Evolutionary conservation across 2,329 filamentous ascomycete species (phyloP), one percentile per base, ranked within the genome.

Genomic region (Clonostachys rhizophaga): DNA sequence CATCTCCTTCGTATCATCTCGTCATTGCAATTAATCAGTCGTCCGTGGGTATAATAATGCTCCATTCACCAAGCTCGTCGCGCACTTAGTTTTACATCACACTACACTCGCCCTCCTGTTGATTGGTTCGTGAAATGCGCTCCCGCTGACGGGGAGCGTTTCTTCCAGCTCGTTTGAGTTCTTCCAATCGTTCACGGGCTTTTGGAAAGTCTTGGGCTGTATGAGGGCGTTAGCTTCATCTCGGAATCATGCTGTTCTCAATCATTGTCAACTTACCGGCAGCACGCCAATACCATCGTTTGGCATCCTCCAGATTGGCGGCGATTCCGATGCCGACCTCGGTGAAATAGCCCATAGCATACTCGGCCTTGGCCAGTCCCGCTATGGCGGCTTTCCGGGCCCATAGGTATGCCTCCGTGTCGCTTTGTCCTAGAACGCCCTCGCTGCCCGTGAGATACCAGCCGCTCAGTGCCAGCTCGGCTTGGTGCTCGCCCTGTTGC

Each of bases 351-450:
- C 94, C 94, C 65, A 99, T 96, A 0, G 92, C 94, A 68, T 96
- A 97, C 70, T 97, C 89, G 0, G 94, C 94, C 73, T 97, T 99
- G 8, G 90, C 84, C 36, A 96, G 69, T 4, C 92, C 91, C 5
- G 90, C 87, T 53, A 85, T 82, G 1, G 94, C 94, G 3, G 94
- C 92, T 68, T 96, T 97, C 18, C 92, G 78, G 11, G 94, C 92
- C 94, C 94, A 99, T 3, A 99, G 79, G 64, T 96, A 99, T 1
- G 94, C 94, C 65, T 99, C 94, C 0, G 89, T 95, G 58, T 99
- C 94, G 62, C 86, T 95, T 65, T 96, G 92, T 58, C 88, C 83
- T 46, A 99, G 70, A 9, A 97, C 89, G 1, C 89, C 89, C 47
- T 95, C 89, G 35, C 83, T 86, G 2, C 94, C 94, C 0, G 94